phyloP scores from a whole-genome alignment of 441 rosid species.

The Manihot esculenta region DNA sequence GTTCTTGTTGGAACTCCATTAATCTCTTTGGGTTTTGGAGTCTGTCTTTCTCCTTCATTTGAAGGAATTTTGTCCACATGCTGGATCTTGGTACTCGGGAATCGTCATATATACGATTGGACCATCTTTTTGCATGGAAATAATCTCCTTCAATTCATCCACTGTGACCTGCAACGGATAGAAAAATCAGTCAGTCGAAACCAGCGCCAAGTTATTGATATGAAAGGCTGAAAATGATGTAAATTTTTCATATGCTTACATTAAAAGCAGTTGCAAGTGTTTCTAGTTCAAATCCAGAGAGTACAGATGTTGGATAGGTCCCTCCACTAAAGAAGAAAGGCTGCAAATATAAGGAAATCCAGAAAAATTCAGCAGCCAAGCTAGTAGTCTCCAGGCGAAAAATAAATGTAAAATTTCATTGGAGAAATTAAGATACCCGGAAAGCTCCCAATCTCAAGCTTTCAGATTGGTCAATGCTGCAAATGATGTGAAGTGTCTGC shows the following conservation, averaged over 20 bases:
- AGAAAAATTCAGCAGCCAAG: too few relatives aligned
- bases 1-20: constrained; percentile 32
- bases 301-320: constrained; percentile 49
- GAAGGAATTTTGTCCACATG: constrained; percentile 55
- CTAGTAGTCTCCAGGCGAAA: too few relatives aligned
- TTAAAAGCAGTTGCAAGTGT: constrained; percentile 74
- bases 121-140: constrained; percentile 45
- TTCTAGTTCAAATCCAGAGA: constrained; percentile 62
- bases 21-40: constrained; percentile 49
- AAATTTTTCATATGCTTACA: constrained; percentile 35
- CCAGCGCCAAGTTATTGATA: background rate
- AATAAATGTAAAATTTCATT: too few relatives aligned
- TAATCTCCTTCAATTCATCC: constrained; percentile 41
- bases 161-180: constrained; percentile 42
- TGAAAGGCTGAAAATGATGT: background rate
- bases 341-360: constrained; percentile 33
- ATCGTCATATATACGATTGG: constrained; percentile 55
- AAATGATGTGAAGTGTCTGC: constrained; percentile 64
- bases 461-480: constrained; percentile 69
- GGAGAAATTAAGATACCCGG: constrained; percentile 41
- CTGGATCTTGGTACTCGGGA: constrained; percentile 45
- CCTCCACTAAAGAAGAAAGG: constrained; percentile 91
- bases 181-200: background rate
- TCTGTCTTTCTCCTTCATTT: constrained; percentile 45
- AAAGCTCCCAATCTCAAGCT: constrained; percentile 54